Evolutionary conservation across 768 basidiomycete species (phyloP).

Genomic region (Strobilomyces dryophilus): DNA sequence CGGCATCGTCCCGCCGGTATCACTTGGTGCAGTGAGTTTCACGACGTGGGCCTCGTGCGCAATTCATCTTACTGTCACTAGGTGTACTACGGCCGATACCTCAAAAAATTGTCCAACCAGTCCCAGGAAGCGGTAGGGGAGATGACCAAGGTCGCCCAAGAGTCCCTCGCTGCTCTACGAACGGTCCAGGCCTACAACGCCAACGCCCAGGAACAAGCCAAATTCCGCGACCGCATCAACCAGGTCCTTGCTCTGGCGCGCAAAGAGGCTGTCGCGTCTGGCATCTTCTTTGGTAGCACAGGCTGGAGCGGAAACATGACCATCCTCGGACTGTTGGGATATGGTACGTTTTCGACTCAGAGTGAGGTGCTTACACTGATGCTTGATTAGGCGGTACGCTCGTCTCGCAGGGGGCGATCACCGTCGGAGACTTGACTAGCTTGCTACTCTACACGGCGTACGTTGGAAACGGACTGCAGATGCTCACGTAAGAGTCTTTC

Average conservation of each 20-base stretch:
- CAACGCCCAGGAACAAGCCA: constrained; percentile 64
- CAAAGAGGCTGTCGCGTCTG: constrained; percentile 86
- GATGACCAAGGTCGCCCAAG: constrained; percentile 88
- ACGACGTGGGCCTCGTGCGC: neutral
- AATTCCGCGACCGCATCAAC: constrained; percentile 66
- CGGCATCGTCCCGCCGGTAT: constrained; percentile 83
- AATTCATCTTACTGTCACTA: constrained; percentile 28
- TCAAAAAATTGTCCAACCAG: constrained; percentile 84
- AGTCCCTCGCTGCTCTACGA: constrained; percentile 80
- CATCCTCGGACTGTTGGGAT: constrained; percentile 81
- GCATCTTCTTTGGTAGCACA: constrained; percentile 89
- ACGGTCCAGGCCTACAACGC: constrained; percentile 94
- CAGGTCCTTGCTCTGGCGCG: constrained; percentile 70
- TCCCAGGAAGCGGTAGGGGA: constrained; percentile 96
- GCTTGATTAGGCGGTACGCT: constrained; percentile 71
- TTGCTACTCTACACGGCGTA: constrained; percentile 89
- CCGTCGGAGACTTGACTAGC: constrained; percentile 89
- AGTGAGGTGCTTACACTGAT: neutral
- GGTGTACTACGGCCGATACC: constrained; percentile 95
- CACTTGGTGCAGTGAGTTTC: constrained; percentile 68
- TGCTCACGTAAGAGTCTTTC: constrained; percentile 58
- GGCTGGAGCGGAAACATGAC: constrained; percentile 95
- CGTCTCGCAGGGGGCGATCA: constrained; percentile 82
- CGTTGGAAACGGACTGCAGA: constrained; percentile 75
- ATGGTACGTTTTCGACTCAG: constrained; percentile 50